Evolutionary conservation across 345 rosid genomes (phyloP).

Genomic region (Hibiscus tridactylites): DNA sequence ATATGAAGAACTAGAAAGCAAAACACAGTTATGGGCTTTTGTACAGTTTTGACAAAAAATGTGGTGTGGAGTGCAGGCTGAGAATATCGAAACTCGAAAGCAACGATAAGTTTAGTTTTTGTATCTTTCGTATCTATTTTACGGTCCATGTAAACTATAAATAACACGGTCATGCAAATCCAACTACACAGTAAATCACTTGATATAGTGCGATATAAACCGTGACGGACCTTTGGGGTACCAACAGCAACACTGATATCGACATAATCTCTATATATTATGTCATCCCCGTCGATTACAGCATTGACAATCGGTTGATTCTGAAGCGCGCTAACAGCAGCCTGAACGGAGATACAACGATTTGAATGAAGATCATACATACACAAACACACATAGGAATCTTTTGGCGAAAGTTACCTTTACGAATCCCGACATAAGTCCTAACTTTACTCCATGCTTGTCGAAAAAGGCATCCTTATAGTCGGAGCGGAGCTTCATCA

Average conservation of each 20-base stretch:
- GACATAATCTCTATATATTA: slow-evolving; percentile 83
- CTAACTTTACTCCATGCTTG: slow-evolving; percentile 94
- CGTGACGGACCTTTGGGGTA: slow-evolving; percentile 62
- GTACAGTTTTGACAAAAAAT: not conserved
- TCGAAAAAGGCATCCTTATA: slow-evolving; percentile 92
- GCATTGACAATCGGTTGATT: slow-evolving; percentile 92
- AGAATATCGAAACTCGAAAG: no score
- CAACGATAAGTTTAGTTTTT: not conserved
- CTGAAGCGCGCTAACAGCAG: slow-evolving; percentile 91
- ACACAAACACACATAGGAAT: not conserved
- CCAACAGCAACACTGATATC: slow-evolving; percentile 95
- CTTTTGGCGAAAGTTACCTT: slow-evolving; percentile 35
- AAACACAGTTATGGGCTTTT: not conserved
- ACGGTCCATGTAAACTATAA: no score
- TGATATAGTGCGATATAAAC: not conserved
- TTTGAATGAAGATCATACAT: not conserved
- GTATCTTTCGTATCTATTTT: no score
- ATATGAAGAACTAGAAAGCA: not conserved
- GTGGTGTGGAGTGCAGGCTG: no score
- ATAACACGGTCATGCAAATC: no score
- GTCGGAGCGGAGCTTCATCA: slow-evolving; percentile 93
- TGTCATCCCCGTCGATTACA: slow-evolving; percentile 95
- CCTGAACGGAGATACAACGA: slow-evolving; percentile 37
- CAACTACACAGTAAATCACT: no score
- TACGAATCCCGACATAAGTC: slow-evolving; percentile 93